Conservation (phyloP, 805 yeast genomes). For the Metschnikowia corniflorae region DNA sequence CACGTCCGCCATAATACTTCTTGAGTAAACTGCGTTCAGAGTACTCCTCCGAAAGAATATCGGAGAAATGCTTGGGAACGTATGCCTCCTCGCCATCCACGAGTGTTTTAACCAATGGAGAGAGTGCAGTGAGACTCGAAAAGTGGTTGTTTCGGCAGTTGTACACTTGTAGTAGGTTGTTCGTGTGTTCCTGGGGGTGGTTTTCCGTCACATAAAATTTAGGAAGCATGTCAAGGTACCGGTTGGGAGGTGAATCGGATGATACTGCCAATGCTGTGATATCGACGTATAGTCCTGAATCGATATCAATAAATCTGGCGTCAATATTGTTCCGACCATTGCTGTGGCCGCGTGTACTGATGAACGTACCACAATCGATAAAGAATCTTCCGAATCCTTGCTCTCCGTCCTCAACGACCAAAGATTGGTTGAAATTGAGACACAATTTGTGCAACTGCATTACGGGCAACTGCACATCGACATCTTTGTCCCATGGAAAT, state of each 20-base stretch:
- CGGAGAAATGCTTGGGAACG: conserved; percentile 46
- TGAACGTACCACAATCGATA: conserved; percentile 41
- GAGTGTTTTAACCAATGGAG: conserved; percentile 41
- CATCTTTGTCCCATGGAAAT: conserved; percentile 30
- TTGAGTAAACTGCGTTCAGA: conserved; percentile 19
- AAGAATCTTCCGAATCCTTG: conserved; percentile 57
- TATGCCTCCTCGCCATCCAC: conserved; percentile 54
- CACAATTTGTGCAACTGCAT: conserved; percentile 24
- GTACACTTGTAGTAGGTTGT: conserved; percentile 26
- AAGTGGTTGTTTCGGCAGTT: conserved; percentile 41
- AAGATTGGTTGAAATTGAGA: conserved; percentile 21
- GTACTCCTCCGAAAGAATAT: conserved; percentile 49
- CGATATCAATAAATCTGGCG: conserved; percentile 69
- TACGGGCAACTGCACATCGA: conserved; percentile 29
- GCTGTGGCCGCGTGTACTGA: conserved; percentile 51
- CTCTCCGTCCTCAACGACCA: conserved; percentile 28
- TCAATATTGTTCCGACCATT: conserved; percentile 52
- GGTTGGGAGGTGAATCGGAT: conserved; percentile 24
- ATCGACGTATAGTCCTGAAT: conserved; percentile 68
- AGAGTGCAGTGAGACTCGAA: conserved; percentile 29
- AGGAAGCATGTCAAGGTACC: conserved; percentile 22
- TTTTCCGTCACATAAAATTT: conserved; percentile 9
- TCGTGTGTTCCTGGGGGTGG: conserved; percentile 20
- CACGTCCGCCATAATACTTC: conserved; percentile 36
- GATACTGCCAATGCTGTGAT: conserved; percentile 58